phyloP scores from a whole-genome alignment of 495 filamentous ascomycete species.

The Neurospora sp. region DNA sequence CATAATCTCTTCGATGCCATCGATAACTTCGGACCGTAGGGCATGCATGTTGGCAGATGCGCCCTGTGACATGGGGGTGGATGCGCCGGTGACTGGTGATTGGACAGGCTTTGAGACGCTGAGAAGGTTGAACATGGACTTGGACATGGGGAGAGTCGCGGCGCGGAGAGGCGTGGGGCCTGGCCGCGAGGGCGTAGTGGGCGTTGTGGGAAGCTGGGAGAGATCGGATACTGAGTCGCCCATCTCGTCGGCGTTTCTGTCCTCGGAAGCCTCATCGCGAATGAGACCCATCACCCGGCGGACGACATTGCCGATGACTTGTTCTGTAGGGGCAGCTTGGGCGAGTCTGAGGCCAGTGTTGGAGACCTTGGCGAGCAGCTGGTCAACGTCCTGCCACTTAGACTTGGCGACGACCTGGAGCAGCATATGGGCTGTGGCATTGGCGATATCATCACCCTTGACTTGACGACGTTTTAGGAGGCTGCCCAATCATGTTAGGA shows the following conservation, averaged over 20 bases:
- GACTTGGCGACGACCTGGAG: slow-evolving; percentile 69
- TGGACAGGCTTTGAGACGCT: slow-evolving; percentile 15
- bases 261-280: slow-evolving; percentile 79
- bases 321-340: slow-evolving; percentile 74
- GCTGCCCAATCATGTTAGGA: slow-evolving; percentile 30
- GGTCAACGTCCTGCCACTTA: slow-evolving; percentile 59
- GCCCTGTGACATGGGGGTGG: slow-evolving; percentile 30
- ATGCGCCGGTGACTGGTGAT: slow-evolving; percentile 30
- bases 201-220: slow-evolving; percentile 6
- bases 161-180: slow-evolving; percentile 35
- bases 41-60: slow-evolving; percentile 37
- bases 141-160: slow-evolving; percentile 44
- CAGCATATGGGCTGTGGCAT: slow-evolving; percentile 80
- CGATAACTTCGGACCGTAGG: slow-evolving; percentile 76
- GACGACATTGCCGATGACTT: slow-evolving; percentile 89
- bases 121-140: slow-evolving; percentile 81
- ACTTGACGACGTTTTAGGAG: slow-evolving; percentile 88
- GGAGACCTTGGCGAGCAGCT: slow-evolving; percentile 68
- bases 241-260: slow-evolving; percentile 55
- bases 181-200: slow-evolving; percentile 20
- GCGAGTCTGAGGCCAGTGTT: slow-evolving; percentile 63
- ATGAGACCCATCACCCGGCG: slow-evolving; percentile 82
- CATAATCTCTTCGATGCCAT: slow-evolving; percentile 82
- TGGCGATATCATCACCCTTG: slow-evolving; percentile 72
- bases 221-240: slow-evolving; percentile 29